phyloP scores from a whole-genome alignment of 1,139 yeast genomes.

The Pichia sp. region DNA sequence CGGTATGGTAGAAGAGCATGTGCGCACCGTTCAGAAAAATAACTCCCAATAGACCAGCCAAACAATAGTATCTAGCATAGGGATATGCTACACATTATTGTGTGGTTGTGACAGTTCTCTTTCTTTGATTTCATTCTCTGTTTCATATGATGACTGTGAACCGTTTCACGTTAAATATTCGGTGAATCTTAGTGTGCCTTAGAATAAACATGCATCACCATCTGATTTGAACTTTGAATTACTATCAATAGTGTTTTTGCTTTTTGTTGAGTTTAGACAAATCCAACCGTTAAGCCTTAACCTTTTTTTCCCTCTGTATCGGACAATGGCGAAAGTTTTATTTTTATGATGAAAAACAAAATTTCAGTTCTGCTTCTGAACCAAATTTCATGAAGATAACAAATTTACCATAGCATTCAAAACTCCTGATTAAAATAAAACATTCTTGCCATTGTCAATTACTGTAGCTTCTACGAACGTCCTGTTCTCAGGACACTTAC shows the following conservation, averaged over 20 bases:
- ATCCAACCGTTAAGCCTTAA: neutral
- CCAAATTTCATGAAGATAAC: conserved; percentile 58
- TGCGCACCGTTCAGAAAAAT: no score
- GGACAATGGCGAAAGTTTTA: neutral
- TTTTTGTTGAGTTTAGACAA: conserved; percentile 4
- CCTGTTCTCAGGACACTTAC: no score
- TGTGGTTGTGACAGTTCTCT: no score
- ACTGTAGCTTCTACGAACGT: no score
- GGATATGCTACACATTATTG: no score
- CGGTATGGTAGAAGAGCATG: no score
- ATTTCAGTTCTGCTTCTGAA: conserved; percentile 92
- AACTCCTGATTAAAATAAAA: conserved; percentile 6
- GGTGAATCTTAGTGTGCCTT: conserved; percentile 44
- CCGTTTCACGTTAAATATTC: conserved; percentile 24
- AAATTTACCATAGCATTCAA: conserved; percentile 34
- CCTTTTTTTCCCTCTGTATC: neutral
- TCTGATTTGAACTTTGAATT: conserved; percentile 47
- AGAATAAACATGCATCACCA: conserved; percentile 81
- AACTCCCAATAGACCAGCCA: no score
- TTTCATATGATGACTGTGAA: conserved; percentile 28
- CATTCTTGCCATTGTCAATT: no score
- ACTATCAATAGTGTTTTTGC: neutral
- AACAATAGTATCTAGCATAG: no score
- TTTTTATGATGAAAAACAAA: conserved; percentile 47
- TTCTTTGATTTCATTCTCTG: conserved; percentile 1